Conservation (phyloP, 139 green algal species). For the Parachlorella kessleri region DNA sequence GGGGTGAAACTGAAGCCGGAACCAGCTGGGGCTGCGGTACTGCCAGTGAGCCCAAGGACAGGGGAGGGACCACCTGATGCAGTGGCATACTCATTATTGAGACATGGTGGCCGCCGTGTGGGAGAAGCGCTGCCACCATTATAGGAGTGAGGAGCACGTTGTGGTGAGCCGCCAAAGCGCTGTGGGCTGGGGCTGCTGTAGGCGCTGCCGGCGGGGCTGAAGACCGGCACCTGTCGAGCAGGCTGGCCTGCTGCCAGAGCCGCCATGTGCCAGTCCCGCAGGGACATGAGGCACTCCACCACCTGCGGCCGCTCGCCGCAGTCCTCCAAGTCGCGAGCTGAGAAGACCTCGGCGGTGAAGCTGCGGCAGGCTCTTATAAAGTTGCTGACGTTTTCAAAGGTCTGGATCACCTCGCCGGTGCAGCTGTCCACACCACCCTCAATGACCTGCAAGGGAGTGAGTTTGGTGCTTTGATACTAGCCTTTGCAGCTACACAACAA, state of each 20-base stretch:
- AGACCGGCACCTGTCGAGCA: background rate
- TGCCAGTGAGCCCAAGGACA: no score
- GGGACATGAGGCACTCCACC: constrained; percentile 64
- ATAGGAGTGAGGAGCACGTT: background rate
- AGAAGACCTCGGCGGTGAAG: constrained; percentile 30
- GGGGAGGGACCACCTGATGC: background rate
- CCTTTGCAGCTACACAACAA: no score
- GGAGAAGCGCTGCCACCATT: no score
- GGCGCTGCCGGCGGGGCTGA: background rate
- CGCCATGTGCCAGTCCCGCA: constrained; percentile 45
- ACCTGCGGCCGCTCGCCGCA: constrained; percentile 33
- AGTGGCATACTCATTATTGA: no score
- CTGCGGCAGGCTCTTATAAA: constrained; percentile 45
- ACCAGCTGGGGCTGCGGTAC: no score
- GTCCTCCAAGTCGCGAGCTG: constrained; percentile 54
- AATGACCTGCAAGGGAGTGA: constrained; percentile 17
- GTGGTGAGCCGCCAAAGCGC: no score
- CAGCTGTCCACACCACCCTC: constrained; percentile 13
- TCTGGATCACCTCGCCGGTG: constrained; percentile 31
- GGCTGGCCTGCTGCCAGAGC: background rate
- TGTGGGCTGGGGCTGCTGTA: background rate
- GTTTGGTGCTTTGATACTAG: no score
- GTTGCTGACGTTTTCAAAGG: constrained; percentile 55
- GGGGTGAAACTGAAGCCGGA: constrained; percentile 25
- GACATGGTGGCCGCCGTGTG: no score